phyloP scores from a whole-genome alignment of 495 filamentous ascomycete genomes.

The Opeltia flavorubescens region DNA sequence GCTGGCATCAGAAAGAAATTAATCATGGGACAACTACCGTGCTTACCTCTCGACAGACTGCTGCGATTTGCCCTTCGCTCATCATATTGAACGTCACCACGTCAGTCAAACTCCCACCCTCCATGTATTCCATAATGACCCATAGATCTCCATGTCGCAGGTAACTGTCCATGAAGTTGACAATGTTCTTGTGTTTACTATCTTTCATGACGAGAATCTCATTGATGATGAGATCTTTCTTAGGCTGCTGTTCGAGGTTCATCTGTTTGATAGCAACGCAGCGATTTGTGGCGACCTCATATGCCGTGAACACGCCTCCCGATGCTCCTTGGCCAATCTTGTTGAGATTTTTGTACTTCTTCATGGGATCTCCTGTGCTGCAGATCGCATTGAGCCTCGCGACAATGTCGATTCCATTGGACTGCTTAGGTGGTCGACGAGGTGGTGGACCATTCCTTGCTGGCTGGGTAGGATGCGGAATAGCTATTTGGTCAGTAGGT shows the following conservation, averaged over 20 bases:
- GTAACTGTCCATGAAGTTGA: slow-evolving; percentile 97
- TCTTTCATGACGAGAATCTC: slow-evolving; percentile 99
- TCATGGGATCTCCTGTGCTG: slow-evolving; percentile 72
- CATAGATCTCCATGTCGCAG: slow-evolving; percentile 79
- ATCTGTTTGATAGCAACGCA: slow-evolving; percentile 99
- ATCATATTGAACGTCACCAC: slow-evolving; percentile 99
- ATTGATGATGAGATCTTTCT: slow-evolving; percentile 98
- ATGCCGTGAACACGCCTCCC: slow-evolving; percentile 87
- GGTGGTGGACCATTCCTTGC: slow-evolving; percentile 38
- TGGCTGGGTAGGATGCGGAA: slow-evolving; percentile 33
- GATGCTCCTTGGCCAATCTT: slow-evolving; percentile 98
- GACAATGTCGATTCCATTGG: slow-evolving; percentile 66
- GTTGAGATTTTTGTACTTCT: slow-evolving; percentile 71
- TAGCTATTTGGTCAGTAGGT: slow-evolving; percentile 38
- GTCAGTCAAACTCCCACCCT: slow-evolving; percentile 92
- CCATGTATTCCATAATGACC: slow-evolving; percentile 99
- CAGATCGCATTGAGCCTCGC: slow-evolving; percentile 75
- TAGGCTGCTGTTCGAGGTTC: slow-evolving; percentile 96
- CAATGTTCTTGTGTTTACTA: slow-evolving; percentile 94
- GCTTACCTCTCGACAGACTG: slow-evolving; percentile 77
- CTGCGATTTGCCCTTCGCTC: slow-evolving; percentile 92
- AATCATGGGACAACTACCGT: neutral
- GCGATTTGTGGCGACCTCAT: slow-evolving; percentile 65
- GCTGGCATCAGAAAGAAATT: slow-evolving; percentile 1
- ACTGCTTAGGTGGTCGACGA: slow-evolving; percentile 57